Conservation (phyloP, 1,284 basidiomycete species). For the Mycosarcoma maydis region DNA sequence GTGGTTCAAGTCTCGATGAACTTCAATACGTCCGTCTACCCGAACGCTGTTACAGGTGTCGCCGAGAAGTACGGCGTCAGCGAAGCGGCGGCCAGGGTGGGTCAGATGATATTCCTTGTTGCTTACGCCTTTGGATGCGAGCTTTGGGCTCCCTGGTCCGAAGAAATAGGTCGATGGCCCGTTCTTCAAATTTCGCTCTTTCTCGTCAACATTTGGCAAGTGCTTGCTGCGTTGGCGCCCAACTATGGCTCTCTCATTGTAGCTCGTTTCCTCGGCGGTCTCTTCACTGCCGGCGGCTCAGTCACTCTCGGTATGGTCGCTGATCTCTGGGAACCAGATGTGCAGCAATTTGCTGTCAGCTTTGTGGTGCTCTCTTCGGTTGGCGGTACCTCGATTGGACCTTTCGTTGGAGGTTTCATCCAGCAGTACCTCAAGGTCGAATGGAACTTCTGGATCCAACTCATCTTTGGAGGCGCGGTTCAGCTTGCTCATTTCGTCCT, state of each 20-base stretch:
- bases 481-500: constrained; percentile 68
- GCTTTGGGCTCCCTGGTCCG: constrained; percentile 67
- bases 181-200: constrained; percentile 62
- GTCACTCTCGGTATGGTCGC: constrained; percentile 69
- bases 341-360: constrained; percentile 65
- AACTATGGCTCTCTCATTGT: constrained; percentile 64
- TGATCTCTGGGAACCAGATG: constrained; percentile 66
- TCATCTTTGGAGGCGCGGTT: constrained; percentile 68
- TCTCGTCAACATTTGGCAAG: constrained; percentile 67
- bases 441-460: constrained; percentile 68
- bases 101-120: constrained; percentile 68
- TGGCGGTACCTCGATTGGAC: constrained; percentile 62
- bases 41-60: constrained; percentile 62
- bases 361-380: constrained; percentile 66
- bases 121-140: constrained; percentile 68
- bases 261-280: constrained; percentile 65
- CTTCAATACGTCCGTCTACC: constrained; percentile 67
- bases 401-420: constrained; percentile 61
- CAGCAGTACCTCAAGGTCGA: constrained; percentile 36
- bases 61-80: constrained; percentile 65
- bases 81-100: constrained; percentile 67
- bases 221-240: constrained; percentile 62
- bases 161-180: constrained; percentile 66
- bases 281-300: constrained; percentile 67
- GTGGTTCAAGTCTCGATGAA: constrained; percentile 68